A percentile compares a stretch with the other conserved stretches of the same genome.
Conservation (phyloP, 805 yeast species). For the Schizosaccharomyces pombe region DNA sequence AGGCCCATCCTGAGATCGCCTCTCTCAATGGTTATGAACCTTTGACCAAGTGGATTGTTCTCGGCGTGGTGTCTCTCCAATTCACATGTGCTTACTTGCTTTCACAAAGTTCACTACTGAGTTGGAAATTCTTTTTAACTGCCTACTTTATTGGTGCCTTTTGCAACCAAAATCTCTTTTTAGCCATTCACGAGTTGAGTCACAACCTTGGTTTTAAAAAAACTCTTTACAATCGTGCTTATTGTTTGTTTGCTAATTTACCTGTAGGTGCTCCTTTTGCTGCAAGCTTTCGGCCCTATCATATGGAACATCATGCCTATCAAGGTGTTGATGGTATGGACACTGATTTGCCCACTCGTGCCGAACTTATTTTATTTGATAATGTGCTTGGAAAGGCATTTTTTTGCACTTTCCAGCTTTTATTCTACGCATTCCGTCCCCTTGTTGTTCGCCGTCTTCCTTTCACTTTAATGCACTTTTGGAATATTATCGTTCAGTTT, state of each 20-base stretch:
- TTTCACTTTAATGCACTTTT: conserved; percentile 49
- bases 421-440: conserved; percentile 77
- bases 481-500: conserved; percentile 26
- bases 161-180: conserved; percentile 56
- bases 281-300: conserved; percentile 76
- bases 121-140: conserved; percentile 30
- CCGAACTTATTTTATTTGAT: conserved; percentile 52
- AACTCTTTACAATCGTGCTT: conserved; percentile 55
- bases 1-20: conserved; percentile 50
- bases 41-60: conserved; percentile 50
- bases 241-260: conserved; percentile 51
- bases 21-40: conserved; percentile 75
- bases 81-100: conserved; percentile 37
- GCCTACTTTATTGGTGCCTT: conserved; percentile 76
- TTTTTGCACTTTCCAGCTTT: conserved; percentile 63
- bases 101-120: conserved; percentile 29
- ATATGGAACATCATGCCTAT: conserved; percentile 74
- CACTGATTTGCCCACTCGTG: conserved; percentile 65
- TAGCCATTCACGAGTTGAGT: conserved; percentile 71
- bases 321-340: conserved; percentile 65
- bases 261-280: conserved; percentile 82
- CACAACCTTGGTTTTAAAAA: conserved; percentile 67
- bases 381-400: conserved; percentile 70
- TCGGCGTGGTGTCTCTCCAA: conserved; percentile 45
- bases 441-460: conserved; percentile 58